phyloP scores from a whole-genome alignment of 306 rosid genomes.

The Purshia tridentata region DNA sequence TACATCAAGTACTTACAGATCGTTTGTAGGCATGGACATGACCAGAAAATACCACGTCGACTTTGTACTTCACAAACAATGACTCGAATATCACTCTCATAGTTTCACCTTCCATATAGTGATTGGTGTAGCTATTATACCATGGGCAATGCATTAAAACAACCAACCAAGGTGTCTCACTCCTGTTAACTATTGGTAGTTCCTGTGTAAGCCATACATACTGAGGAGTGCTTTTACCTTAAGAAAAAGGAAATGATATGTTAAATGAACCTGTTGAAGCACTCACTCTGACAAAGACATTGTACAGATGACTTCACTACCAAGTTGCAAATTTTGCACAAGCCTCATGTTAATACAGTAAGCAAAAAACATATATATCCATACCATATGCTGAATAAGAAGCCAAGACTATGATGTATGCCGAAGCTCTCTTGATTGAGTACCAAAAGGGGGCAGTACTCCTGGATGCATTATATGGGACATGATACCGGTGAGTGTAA shows the following conservation, averaged over 20 bases:
- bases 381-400: slow-evolving; percentile 75
- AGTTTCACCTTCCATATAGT: slow-evolving; percentile 69
- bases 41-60: slow-evolving; percentile 68
- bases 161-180: slow-evolving; percentile 50
- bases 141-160: slow-evolving; percentile 43
- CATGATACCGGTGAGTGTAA: slow-evolving; percentile 42
- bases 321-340: neutral
- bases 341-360: no score
- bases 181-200: slow-evolving; percentile 41
- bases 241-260: neutral
- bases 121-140: slow-evolving; percentile 45
- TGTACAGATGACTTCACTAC: neutral
- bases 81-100: slow-evolving; percentile 70
- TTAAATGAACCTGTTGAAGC: neutral
- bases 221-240: slow-evolving; percentile 33
- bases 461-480: slow-evolving; percentile 42
- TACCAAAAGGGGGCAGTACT: slow-evolving; percentile 45
- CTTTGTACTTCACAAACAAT: slow-evolving; percentile 68
- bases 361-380: neutral
- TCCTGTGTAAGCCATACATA: slow-evolving; percentile 42
- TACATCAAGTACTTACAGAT: slow-evolving; percentile 41
- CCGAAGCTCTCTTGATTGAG: slow-evolving; percentile 77
- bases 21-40: slow-evolving; percentile 87
- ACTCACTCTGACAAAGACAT: neutral
- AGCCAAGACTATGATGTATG: slow-evolving; percentile 66